Conservation (phyloP, 2,329 filamentous ascomycete species). For the Colletotrichum lupini region DNA sequence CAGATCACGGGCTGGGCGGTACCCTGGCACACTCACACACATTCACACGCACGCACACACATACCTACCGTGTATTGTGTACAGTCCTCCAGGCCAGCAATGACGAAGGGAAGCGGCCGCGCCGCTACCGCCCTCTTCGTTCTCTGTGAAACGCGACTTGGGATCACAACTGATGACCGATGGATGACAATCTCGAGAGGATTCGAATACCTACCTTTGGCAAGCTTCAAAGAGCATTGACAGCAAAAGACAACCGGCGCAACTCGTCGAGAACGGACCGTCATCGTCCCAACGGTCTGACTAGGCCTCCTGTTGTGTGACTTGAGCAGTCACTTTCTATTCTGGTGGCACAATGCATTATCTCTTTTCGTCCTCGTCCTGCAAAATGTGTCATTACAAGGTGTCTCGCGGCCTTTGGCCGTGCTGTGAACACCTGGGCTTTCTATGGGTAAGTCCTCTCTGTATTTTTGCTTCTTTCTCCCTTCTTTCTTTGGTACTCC, state of each 20-base stretch:
- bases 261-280: background rate
- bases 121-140: background rate
- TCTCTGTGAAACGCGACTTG: constrained; percentile 4
- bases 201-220: background rate
- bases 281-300: background rate
- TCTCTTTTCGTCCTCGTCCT: background rate
- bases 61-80: background rate
- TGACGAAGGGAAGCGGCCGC: background rate
- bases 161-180: background rate
- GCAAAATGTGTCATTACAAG: background rate
- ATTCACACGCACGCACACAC: background rate
- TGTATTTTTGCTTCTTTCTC: background rate
- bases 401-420: background rate
- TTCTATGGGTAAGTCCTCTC: background rate
- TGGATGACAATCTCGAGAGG: background rate
- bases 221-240: background rate
- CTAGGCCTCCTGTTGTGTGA: background rate
- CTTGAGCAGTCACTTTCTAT: constrained; percentile 16
- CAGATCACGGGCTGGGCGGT: constrained; percentile 10
- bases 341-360: background rate
- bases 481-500: background rate
- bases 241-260: background rate
- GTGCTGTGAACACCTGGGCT: background rate
- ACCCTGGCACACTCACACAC: background rate
- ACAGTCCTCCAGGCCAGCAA: background rate